phyloP scores from a whole-genome alignment of 192 early-diverging fungal species.

The Coemansia sp. region DNA sequence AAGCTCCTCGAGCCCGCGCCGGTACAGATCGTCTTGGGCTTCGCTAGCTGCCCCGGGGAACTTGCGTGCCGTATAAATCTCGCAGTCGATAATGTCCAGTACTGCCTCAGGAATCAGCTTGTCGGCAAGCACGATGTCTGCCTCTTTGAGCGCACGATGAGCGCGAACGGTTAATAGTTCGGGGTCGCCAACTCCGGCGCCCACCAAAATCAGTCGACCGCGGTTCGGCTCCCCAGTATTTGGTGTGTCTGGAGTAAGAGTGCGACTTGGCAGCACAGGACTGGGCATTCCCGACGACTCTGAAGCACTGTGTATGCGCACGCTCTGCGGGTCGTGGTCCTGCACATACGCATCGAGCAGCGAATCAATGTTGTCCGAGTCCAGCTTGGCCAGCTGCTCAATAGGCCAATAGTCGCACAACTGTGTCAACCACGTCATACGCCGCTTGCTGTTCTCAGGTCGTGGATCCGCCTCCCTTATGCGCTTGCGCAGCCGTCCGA shows the following conservation, averaged over 20 bases:
- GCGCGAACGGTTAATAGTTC: conserved; percentile 78
- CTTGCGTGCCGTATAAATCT: conserved; percentile 69
- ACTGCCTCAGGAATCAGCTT: conserved; percentile 67
- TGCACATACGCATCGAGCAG: conserved; percentile 66
- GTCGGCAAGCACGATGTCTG: conserved; percentile 86
- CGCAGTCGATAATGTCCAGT: conserved; percentile 54
- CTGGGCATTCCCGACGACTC: conserved; percentile 31
- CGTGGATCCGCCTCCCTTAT: conserved; percentile 64
- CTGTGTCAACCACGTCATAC: conserved; percentile 83
- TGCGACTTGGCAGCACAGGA: conserved; percentile 14
- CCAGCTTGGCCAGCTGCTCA: conserved; percentile 67
- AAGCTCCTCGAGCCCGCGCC: conserved; percentile 72
- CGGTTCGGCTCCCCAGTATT: background rate
- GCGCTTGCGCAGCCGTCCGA: conserved; percentile 64
- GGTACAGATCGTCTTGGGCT: conserved; percentile 76
- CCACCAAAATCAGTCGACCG: conserved; percentile 69
- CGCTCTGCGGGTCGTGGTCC: conserved; percentile 30
- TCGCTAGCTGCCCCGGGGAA: conserved; percentile 65
- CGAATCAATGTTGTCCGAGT: conserved; percentile 59
- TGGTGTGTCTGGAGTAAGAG: background rate
- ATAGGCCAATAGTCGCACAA: conserved; percentile 84
- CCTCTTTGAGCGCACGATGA: conserved; percentile 57
- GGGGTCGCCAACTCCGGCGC: conserved; percentile 83
- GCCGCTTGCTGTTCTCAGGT: conserved; percentile 60
- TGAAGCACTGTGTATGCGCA: conserved; percentile 12